Evolutionary conservation across 305 asterid genomes (phyloP), one percentile per base, ranked within the genome.

Genomic region (Fraxinus albicans): DNA sequence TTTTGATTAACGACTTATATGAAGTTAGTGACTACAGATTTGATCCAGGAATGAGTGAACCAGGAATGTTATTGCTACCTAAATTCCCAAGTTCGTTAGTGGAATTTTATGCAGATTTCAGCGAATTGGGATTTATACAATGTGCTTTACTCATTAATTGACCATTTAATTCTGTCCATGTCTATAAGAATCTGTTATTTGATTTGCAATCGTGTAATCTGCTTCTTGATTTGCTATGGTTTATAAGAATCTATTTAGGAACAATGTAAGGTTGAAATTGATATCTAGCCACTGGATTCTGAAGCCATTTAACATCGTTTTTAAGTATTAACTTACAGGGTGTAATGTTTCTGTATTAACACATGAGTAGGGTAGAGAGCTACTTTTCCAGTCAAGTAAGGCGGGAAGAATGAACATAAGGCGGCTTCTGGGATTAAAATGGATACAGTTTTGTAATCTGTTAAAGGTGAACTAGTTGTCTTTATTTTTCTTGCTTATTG

Each of bases 391-490:
- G 73, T 25, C n/a, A 9, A 65, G 73, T 9, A 25, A 67, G 17
- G 12, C 36, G 13, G 73, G 8, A 67, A 67, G 7, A 10, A 67
- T 67, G 73, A 67, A 67, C 73, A 87, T 91, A 92, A 91, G 50
- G 90, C 83, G 78, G 86, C 72, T 88, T 75, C 79, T 90, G 69
- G 87, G 82, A 72, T 76, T 55, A 78, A 78, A 86, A 7, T 94
- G 97, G 98, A 42, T 82, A 87, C 85, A 79, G 82, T 76, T 93
- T 8, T 80, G 92, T 84, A 88, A 85, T 80, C 73, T 91, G 83
- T 79, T 91, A 65, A 87, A 74, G 93, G 98, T 91, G 84, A 73
- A 86, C 73, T 34, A 27, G 60, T 69, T 15, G 60, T 47, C 70
- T 76, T n/a, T 8, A 29, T 33, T 70, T 5, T 60, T 69, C 15